Conservation (phyloP, 2,329 filamentous ascomycete genomes). For the Sporothrix phasma region DNA sequence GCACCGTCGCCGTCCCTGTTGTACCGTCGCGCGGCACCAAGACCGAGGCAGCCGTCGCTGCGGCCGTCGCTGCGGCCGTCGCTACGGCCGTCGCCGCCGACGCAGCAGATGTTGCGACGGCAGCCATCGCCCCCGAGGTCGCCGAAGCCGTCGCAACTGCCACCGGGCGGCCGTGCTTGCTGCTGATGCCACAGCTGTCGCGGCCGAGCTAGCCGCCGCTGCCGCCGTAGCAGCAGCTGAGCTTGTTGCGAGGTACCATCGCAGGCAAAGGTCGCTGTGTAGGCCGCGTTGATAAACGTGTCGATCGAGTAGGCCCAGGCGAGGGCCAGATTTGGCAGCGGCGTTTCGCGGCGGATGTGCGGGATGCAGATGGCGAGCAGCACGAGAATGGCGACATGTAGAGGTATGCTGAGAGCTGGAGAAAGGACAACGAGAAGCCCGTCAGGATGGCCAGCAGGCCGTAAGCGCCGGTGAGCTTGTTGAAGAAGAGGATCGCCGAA, state of each 20-base stretch:
- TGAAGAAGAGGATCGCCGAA: constrained; percentile 71
- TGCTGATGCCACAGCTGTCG: neutral
- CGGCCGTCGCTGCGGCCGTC: too few relatives aligned
- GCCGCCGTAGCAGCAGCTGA: constrained; percentile 9
- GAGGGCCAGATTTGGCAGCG: constrained; percentile 69
- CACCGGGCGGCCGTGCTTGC: neutral
- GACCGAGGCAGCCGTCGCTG: neutral
- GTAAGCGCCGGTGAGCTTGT: constrained; percentile 86
- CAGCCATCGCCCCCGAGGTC: neutral
- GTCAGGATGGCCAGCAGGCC: constrained; percentile 82
- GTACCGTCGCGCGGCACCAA: neutral
- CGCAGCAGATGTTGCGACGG: neutral
- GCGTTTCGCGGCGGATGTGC: constrained; percentile 68
- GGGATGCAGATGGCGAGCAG: constrained; percentile 62
- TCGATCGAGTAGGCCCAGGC: constrained; percentile 82
- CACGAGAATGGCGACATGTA: constrained; percentile 64
- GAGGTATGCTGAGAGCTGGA: constrained; percentile 85
- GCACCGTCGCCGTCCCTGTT: neutral
- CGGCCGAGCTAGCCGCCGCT: neutral
- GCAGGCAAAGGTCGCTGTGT: constrained; percentile 74
- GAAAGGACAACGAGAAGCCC: constrained; percentile 68
- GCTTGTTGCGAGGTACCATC: constrained; percentile 59
- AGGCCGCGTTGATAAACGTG: constrained; percentile 68
- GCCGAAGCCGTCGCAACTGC: neutral
- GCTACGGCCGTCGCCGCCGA: neutral